A percentile compares a stretch with the other conserved stretches of the same genome.
These are phyloP conservation scores for Synchytrium microbalum DNA, from an alignment of 371 early-diverging fungal genomes.

Conservation along the genomic window DNA sequence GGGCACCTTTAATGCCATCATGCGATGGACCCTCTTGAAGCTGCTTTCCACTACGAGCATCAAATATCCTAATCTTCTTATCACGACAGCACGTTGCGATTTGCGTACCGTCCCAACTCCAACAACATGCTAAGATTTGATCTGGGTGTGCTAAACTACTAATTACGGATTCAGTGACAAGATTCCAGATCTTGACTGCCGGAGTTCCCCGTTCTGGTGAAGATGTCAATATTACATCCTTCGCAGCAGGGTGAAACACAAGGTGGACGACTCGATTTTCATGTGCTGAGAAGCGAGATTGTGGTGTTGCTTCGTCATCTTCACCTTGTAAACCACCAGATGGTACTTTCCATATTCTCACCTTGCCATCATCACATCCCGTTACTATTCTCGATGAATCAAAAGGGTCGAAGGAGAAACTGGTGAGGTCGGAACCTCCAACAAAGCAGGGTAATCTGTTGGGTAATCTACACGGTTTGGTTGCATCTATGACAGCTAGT, in stretches of 20 bases:
- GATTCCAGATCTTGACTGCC: slow-evolving; percentile 3
- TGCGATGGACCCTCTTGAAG: slow-evolving; percentile 26
- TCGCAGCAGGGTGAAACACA: slow-evolving; percentile 56
- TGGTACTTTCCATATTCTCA: slow-evolving; percentile 62
- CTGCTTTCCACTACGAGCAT: slow-evolving; percentile 48
- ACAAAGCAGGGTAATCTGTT: slow-evolving; percentile 45
- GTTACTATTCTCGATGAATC: slow-evolving; percentile 49
- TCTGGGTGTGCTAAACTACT: not conserved
- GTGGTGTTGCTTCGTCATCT: slow-evolving; percentile 1
- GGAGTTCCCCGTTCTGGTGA: slow-evolving; percentile 6
- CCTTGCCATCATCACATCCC: slow-evolving; percentile 58
- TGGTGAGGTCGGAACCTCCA: slow-evolving; percentile 27
- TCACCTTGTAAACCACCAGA: slow-evolving; percentile 28
- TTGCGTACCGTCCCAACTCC: slow-evolving; percentile 40
- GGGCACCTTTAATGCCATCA: slow-evolving; percentile 60
- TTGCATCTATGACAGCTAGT: slow-evolving; percentile 56
- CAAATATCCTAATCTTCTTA: slow-evolving; percentile 55
- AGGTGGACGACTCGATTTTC: slow-evolving; percentile 49
- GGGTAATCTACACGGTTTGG: slow-evolving; percentile 62
- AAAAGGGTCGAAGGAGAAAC: slow-evolving; percentile 64
- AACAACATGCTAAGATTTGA: not conserved
- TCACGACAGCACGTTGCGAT: slow-evolving; percentile 55
- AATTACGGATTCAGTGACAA: not conserved
- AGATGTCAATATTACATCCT: slow-evolving; percentile 36
- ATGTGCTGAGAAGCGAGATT: slow-evolving; percentile 20